Base-by-base conservation (phyloP, 129 eudicot species). In the Deinandra increscens region DNA sequence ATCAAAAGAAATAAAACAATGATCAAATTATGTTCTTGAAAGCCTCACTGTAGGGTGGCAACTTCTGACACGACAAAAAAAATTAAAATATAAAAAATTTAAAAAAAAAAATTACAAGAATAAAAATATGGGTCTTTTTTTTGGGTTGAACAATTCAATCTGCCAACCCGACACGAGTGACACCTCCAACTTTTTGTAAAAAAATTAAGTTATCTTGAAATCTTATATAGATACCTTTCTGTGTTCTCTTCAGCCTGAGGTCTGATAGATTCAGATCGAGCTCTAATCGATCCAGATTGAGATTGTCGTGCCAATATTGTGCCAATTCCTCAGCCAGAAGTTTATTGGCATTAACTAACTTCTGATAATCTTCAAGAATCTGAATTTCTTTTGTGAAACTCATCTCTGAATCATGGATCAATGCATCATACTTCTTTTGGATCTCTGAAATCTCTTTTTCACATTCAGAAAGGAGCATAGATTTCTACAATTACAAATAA, bases 381-480 rank as follows among this genome's bases (percentile, higher is more conserved):
- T 75, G 14, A 38, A 53, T 65, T 78, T 82, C 68, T 8, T 73
- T 31, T 17, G 42, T 46, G 0, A 73, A 74, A 8, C 19, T 71
- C 66, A n/a, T 48, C 73, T 81, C 84, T 0, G 84, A 79, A 26
- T 78, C 71, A 64, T 69, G 69, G 43, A 75, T 71, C 36, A 75
- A 31, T 44, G 15, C 6, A 43, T 78, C 88, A 59, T 80, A 85
- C 79, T 82, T 85, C 64, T 73, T 75, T 1, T 46, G 56, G 19
- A 75, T 33, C 76, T 69, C 79, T 19, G 71, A 77, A 22, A 80
- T 65, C 78, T 80, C 86, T 45, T 72, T 80, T 50, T 73, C 82
- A 51, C 74, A 49, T 14, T 84, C 85, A 66, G 77, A 64, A 37
- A 64, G 56, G 13, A 83, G 69, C 66, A 41, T 75, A 36, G 44